Conservation (phyloP, 495 filamentous ascomycete genomes). For the Bacidia gigantensis region DNA sequence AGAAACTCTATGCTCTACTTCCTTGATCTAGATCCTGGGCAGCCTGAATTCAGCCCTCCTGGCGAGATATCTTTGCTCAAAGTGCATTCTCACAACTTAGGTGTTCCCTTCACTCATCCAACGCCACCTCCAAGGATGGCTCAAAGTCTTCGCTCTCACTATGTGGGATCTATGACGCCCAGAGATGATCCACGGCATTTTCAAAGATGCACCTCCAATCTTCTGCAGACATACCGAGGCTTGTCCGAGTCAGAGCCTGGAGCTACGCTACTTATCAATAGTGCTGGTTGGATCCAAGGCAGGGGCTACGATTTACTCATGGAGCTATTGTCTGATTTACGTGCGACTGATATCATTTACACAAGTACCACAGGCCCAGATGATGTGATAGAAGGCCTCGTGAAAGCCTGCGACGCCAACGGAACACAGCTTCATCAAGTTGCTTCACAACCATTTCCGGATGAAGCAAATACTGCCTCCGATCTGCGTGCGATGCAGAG, state of each 20-base stretch:
- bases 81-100: constrained; percentile 49
- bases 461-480: constrained; percentile 48
- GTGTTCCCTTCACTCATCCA: constrained; percentile 63
- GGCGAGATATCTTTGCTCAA: constrained; percentile 63
- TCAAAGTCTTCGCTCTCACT: constrained; percentile 45
- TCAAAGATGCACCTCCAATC: constrained; percentile 49
- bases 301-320: constrained; percentile 56
- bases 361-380: constrained; percentile 57
- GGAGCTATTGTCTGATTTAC: constrained; percentile 40
- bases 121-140: constrained; percentile 23
- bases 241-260: constrained; percentile 28
- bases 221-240: constrained; percentile 48
- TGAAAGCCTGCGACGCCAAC: constrained; percentile 24
- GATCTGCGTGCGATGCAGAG: constrained; percentile 68
- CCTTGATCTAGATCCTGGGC: constrained; percentile 72
- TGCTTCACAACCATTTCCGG: constrained; percentile 45
- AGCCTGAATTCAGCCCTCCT: constrained; percentile 67
- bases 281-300: constrained; percentile 70
- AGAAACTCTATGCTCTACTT: constrained; percentile 43
- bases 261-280: constrained; percentile 64
- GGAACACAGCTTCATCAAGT: constrained; percentile 29
- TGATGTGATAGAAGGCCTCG: constrained; percentile 48
- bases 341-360: constrained; percentile 51
- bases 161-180: constrained; percentile 56
- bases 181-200: constrained; percentile 61